These are phyloP conservation scores for Coemansia sp. DNA, from an alignment of 192 early-diverging fungal genomes.

Conservation along the genomic window DNA sequence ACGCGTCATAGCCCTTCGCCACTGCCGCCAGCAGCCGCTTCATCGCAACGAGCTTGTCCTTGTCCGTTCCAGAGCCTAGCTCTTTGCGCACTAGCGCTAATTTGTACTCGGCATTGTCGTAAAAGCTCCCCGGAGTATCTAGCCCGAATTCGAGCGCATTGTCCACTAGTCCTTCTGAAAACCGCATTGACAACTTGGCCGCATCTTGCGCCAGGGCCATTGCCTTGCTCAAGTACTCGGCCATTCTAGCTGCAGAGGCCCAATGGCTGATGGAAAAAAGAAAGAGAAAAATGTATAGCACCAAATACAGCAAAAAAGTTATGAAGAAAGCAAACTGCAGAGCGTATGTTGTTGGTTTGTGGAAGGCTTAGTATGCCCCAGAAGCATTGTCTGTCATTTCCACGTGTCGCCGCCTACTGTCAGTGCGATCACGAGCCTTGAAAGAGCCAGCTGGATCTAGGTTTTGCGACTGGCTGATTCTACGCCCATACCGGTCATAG, in stretches of 20 bases:
- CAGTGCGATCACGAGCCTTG: conserved; percentile 16
- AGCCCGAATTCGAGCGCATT: conserved; percentile 85
- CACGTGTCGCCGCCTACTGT: conserved; percentile 14
- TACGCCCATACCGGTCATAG: conserved; percentile 1
- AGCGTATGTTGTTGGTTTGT: no score
- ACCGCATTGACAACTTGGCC: conserved; percentile 74
- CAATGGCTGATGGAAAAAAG: not conserved
- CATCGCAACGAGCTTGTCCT: conserved; percentile 90
- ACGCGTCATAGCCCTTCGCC: conserved; percentile 86
- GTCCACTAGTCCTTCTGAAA: conserved; percentile 83
- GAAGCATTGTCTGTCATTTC: conserved; percentile 6
- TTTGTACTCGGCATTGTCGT: conserved; percentile 87
- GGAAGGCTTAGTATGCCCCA: not conserved
- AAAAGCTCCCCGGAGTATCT: conserved; percentile 73
- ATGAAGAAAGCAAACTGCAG: not conserved
- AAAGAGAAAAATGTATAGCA: not conserved
- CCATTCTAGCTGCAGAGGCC: conserved; percentile 26
- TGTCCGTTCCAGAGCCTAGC: conserved; percentile 79
- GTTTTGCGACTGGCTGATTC: not conserved
- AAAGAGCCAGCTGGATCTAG: not conserved
- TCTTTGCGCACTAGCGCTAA: conserved; percentile 71
- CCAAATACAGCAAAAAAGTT: not conserved
- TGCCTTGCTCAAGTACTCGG: conserved; percentile 64
- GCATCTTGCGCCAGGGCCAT: conserved; percentile 74
- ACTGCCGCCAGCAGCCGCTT: conserved; percentile 91